These are phyloP conservation scores for Nicotiana benthamiana DNA, from an alignment of 257 asterid species.

Conservation along the genomic window DNA sequence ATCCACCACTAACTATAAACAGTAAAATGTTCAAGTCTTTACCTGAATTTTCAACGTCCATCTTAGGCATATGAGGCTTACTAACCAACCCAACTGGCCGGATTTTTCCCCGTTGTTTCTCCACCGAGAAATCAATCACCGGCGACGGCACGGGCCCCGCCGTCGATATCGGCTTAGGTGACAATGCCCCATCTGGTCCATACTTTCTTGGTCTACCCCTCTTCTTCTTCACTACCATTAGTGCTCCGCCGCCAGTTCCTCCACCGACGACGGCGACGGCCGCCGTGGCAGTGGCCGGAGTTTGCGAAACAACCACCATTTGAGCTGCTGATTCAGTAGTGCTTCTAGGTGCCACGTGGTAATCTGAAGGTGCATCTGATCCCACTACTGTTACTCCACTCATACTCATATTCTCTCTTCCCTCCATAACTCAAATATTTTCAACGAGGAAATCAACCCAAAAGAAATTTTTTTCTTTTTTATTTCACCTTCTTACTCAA, in stretches of 20 bases:
- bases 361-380: constrained; percentile 90
- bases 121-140: constrained; percentile 75
- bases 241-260: no score
- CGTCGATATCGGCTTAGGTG: constrained; percentile 84
- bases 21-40: constrained; percentile 1
- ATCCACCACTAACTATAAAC: no score
- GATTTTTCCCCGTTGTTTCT: constrained; percentile 53
- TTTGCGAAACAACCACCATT: constrained; percentile 13
- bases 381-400: constrained; percentile 83
- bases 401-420: constrained; percentile 17
- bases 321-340: constrained; percentile 30
- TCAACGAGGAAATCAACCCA: not conserved
- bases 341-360: constrained; percentile 73
- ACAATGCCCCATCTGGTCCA: constrained; percentile 75
- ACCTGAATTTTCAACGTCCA: constrained; percentile 49
- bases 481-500: not conserved
- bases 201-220: constrained; percentile 94
- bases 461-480: not conserved
- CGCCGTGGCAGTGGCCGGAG: constrained; percentile 25
- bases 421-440: constrained; percentile 36
- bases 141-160: constrained; percentile 52
- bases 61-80: constrained; percentile 39
- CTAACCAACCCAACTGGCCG: constrained; percentile 42
- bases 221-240: constrained; percentile 44
- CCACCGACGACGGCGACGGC: constrained; percentile 1